Percentiles rank a stretch among this genome's conserved stretches.
phyloP scores from a whole-genome alignment of 768 basidiomycete species.

The Auricularia heimuer region DNA sequence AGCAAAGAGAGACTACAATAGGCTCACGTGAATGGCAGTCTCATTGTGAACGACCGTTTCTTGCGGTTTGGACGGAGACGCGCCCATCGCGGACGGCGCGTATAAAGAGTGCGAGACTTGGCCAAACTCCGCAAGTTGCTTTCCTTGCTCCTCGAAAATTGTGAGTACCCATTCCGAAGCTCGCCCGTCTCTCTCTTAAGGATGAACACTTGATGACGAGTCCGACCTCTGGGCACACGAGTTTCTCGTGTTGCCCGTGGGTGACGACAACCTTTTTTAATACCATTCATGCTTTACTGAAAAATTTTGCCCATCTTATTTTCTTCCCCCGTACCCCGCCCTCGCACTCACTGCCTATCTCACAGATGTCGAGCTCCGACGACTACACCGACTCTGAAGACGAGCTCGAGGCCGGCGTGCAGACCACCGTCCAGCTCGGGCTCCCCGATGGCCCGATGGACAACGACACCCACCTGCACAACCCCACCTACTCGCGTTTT shows the following conservation, averaged over 20 bases:
- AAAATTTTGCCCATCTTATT: slow-evolving; percentile 16
- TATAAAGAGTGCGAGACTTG: neutral
- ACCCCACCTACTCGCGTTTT: slow-evolving; percentile 81
- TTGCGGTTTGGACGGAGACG: slow-evolving; percentile 52
- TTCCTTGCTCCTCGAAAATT: neutral
- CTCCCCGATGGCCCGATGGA: slow-evolving; percentile 68
- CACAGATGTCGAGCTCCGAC: slow-evolving; percentile 39
- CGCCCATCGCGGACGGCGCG: slow-evolving; percentile 41
- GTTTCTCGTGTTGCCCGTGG: slow-evolving; percentile 43
- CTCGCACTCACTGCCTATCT: slow-evolving; percentile 8
- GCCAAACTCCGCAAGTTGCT: neutral
- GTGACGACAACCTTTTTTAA: slow-evolving; percentile 55
- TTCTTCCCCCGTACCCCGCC: slow-evolving; percentile 5
- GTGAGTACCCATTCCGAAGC: slow-evolving; percentile 5
- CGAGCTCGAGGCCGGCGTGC: slow-evolving; percentile 41
- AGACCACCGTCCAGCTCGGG: slow-evolving; percentile 65
- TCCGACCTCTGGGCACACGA: slow-evolving; percentile 50
- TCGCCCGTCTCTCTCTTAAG: slow-evolving; percentile 6
- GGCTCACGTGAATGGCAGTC: slow-evolving; percentile 35
- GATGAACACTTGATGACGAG: slow-evolving; percentile 70
- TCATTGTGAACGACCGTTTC: slow-evolving; percentile 51
- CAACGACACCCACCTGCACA: slow-evolving; percentile 43
- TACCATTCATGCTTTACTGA: slow-evolving; percentile 98
- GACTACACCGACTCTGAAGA: slow-evolving; percentile 75
- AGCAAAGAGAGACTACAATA: neutral